Percentiles rank a stretch among this genome's conserved stretches.
phyloP scores from a whole-genome alignment of 202 grass and related monocot species.

The Saccharum hybrid region DNA sequence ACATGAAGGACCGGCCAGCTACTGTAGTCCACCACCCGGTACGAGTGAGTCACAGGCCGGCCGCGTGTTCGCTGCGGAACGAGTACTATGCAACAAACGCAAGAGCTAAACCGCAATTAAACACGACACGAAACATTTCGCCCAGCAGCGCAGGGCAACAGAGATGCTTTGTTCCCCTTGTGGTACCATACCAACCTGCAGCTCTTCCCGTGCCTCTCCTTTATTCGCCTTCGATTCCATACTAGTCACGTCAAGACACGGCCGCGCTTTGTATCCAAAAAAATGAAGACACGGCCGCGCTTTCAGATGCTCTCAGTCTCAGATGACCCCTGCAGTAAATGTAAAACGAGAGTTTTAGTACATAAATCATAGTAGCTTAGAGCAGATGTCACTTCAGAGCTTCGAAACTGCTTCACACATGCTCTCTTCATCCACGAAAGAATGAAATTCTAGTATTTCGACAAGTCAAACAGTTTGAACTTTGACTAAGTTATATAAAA shows the following conservation, averaged over 20 bases:
- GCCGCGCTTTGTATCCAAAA: too few species aligned
- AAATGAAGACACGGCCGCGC: neutral
- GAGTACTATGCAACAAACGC: constrained; percentile 13
- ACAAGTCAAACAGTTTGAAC: too few species aligned
- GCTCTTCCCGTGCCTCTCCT: neutral
- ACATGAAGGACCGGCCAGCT: neutral
- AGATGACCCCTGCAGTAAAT: too few species aligned
- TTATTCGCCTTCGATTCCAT: neutral
- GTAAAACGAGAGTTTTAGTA: too few species aligned
- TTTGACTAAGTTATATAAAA: too few species aligned
- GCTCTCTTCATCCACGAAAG: too few species aligned
- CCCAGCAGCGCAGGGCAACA: neutral
- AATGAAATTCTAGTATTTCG: too few species aligned
- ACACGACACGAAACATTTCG: neutral
- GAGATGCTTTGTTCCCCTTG: neutral
- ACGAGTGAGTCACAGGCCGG: neutral
- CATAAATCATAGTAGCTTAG: too few species aligned
- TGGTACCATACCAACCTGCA: constrained; percentile 1
- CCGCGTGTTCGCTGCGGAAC: neutral
- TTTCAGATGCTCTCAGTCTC: too few species aligned
- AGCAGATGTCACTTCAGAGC: too few species aligned
- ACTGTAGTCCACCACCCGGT: neutral
- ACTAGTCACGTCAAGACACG: constrained; percentile 31
- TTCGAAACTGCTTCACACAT: too few species aligned
- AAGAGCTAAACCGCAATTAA: too few species aligned